phyloP scores from a whole-genome alignment of 176 grass and related monocot species.

The Aegilops sharonensis region DNA sequence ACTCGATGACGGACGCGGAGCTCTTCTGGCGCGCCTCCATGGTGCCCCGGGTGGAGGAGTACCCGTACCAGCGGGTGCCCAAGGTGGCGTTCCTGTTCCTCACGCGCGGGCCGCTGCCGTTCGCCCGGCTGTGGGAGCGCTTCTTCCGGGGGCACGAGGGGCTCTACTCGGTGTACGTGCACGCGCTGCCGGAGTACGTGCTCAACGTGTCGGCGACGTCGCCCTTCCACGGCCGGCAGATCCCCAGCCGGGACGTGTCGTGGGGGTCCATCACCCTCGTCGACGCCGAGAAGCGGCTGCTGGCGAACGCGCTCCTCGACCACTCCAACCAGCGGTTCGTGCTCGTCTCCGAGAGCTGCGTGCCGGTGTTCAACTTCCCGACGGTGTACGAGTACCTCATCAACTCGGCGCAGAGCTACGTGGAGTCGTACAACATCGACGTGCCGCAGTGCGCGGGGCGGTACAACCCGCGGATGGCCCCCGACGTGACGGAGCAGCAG shows the following conservation, averaged over 20 bases:
- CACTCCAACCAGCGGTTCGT: slow-evolving; percentile 60
- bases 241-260: slow-evolving; percentile 59
- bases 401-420: slow-evolving; percentile 47
- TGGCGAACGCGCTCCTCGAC: slow-evolving; percentile 64
- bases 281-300: slow-evolving; percentile 71
- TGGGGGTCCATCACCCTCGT: slow-evolving; percentile 65
- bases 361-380: slow-evolving; percentile 58
- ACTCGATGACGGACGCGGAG: slow-evolving; percentile 54
- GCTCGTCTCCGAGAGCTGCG: slow-evolving; percentile 56
- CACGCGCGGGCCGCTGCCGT: slow-evolving; percentile 52
- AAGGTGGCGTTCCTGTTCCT: slow-evolving; percentile 82
- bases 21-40: slow-evolving; percentile 63
- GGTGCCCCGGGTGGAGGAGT: slow-evolving; percentile 57
- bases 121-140: slow-evolving; percentile 56
- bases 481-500: slow-evolving; percentile 36
- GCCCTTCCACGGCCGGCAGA: slow-evolving; percentile 46
- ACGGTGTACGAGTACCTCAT: slow-evolving; percentile 65
- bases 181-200: slow-evolving; percentile 52
- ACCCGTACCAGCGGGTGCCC: slow-evolving; percentile 46
- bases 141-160: slow-evolving; percentile 61
- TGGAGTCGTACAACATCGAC: slow-evolving; percentile 56
- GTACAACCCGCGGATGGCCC: slow-evolving; percentile 61
- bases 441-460: slow-evolving; percentile 56
- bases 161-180: slow-evolving; percentile 63
- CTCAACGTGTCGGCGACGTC: slow-evolving; percentile 41